Base-by-base conservation (phyloP, 139 green algal genomes). In the Zygnema circumcarinatum region DNA sequence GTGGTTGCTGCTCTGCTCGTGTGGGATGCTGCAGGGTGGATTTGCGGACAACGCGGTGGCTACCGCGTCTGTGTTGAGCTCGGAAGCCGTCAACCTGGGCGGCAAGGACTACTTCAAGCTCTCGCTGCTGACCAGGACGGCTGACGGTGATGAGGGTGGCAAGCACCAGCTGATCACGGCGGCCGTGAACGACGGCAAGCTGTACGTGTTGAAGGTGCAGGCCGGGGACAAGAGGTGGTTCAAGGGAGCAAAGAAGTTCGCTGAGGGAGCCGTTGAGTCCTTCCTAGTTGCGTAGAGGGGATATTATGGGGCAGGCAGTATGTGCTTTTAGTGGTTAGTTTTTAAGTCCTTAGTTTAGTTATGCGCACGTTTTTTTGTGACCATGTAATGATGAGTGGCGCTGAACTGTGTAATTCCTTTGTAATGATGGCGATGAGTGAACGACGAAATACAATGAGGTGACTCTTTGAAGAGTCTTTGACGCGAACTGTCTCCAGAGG, bases 71-170 rank as follows among this genome's bases (percentile, higher is more conserved):
- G 88, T 99, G 54, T 92, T 99, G 81, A 95, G 96, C 79, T 91
- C 95, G 47, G 89, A 92, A 52, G 89, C 86, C n/a, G 96, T 91
- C 35, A 94, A 98, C 91, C 96, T 96, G 89, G 97, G 98, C 91
- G 97, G 97, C 92, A 98, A 97, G 94, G 94, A 93, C 67, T 99
- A 98, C 95, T 99, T 99, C 96, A 96, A 85, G 73, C 97, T 94
- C 87, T 90, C 96, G 67, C 85, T 98, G 11, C 92, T 98, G 2
- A 93, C 91, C 67, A 93, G 95, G 75, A 94, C 95, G 92, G 81
- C 96, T 75, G 97, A 99, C 85, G 97, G 97, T 62, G 91, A 99
- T 88, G 97, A 99, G 95, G 97, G 97, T 69, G 97, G 97, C 86
- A 94, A 95, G 90, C 97, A 99, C 95, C 94, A 98, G 84, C 92